Base-by-base conservation (phyloP, 768 basidiomycete genomes). In the Leccinum uliginosum region DNA sequence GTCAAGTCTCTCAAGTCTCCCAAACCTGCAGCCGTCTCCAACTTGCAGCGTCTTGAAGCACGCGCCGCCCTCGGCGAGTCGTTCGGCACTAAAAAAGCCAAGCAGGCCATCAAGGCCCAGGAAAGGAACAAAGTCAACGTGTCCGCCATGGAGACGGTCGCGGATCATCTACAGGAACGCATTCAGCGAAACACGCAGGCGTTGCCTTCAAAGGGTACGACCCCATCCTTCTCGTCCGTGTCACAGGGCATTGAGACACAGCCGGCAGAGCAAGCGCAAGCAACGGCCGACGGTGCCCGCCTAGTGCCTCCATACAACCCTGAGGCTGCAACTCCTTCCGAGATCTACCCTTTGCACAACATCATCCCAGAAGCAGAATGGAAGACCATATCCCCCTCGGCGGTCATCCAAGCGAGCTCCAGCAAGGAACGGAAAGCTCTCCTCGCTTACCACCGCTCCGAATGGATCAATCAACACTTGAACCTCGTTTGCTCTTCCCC, bases 81-180 rank as follows among this genome's bases (percentile, higher is more conserved):
- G 1, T 99, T 99, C 61, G 96, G 96, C 21, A 96, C 94, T 24
- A 91, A 93, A 75, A 98, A 97, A 69, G 92, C 93, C 46, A 89
- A 92, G 71, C 83, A 84, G 10, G 85, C 84, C 27, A 94, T 98
- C 66, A 83, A 83, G 52, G 89, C 93, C 4, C 82, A 81, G 53
- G 93, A 95, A 72, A 82, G 96, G 61, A 96, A 95, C 74, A 86
- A 85, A 69, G 86, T 99, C 35, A 93, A 97, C 74, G 84, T 90
- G 19, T 76, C 79, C 56, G 92, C 93, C 3, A 95, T 97, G 89
- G 82, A 90, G 69, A 83, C 83, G 9, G 91, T 92, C 34, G 85
- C 85, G 62, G 82, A 80, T 55, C 86, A 90, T 71, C 76, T 99
- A 59, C 89, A 92, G 79, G 84, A 88, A 30, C 82, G 85, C 47